Conservation (phyloP, 1,284 basidiomycete genomes). For the Ganoderma lingzhi region DNA sequence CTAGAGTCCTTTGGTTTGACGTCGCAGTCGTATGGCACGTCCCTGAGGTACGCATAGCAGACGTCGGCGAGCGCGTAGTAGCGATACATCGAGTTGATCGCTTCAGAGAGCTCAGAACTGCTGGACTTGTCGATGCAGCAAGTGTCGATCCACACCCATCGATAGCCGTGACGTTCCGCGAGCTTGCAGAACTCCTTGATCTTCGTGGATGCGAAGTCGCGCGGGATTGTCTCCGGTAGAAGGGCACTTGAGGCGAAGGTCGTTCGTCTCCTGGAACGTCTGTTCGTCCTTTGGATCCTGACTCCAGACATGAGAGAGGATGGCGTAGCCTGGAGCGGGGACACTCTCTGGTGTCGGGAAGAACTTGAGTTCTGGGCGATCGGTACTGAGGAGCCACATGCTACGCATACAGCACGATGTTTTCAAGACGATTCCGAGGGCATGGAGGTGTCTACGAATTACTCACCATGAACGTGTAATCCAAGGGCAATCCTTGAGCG, state of each 20-base stretch:
- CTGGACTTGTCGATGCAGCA: constrained; percentile 28
- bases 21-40: constrained; percentile 4
- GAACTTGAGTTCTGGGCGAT: constrained; percentile 3
- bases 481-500: not conserved
- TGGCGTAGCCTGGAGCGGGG: constrained; percentile 2
- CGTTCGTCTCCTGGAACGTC: constrained; percentile 2
- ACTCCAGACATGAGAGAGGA: constrained; percentile 10
- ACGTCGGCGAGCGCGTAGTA: constrained; percentile 19
- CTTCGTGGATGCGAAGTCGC: not conserved
- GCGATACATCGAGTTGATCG: constrained; percentile 25
- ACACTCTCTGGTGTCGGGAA: not conserved
- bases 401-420: not conserved
- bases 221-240: not conserved
- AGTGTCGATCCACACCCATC: constrained; percentile 22
- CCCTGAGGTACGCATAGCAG: constrained; percentile 24
- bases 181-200: not conserved
- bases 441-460: not conserved
- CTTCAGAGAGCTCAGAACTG: constrained; percentile 25
- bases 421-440: not conserved
- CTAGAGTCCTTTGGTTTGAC: not conserved
- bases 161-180: constrained; percentile 1
- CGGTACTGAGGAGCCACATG: constrained; percentile 1
- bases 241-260: not conserved
- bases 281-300: constrained; percentile 3
- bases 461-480: not conserved